Evolutionary conservation across 306 rosid species (phyloP).

Genomic region (Malus asiatica): DNA sequence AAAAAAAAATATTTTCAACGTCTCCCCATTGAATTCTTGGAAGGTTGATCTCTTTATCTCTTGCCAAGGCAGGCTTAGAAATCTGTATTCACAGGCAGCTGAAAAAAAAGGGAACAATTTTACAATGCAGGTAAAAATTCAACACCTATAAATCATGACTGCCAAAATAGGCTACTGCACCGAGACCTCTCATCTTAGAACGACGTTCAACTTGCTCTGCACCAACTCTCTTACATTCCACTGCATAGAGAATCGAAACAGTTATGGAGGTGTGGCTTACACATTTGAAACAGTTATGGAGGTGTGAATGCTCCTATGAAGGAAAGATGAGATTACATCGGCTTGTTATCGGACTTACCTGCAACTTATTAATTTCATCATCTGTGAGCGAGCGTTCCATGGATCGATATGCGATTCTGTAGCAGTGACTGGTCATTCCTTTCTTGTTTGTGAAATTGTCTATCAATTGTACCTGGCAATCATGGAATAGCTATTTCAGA

Average conservation of each 20-base stretch:
- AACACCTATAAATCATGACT: neutral
- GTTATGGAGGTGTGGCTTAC: neutral
- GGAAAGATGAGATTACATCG: neutral
- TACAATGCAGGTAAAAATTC: neutral
- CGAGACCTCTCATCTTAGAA: constrained; percentile 25
- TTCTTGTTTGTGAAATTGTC: constrained; percentile 97
- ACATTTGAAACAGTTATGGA: neutral
- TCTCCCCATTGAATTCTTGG: neutral
- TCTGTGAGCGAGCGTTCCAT: constrained; percentile 98
- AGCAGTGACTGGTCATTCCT: constrained; percentile 97
- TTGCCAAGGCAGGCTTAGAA: neutral
- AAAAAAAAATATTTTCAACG: neutral
- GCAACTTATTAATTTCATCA: constrained; percentile 73
- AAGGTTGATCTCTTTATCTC: neutral
- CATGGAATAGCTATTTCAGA: neutral
- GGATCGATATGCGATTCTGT: constrained; percentile 85
- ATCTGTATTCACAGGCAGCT: neutral
- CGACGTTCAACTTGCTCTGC: constrained; percentile 45
- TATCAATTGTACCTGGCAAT: constrained; percentile 65
- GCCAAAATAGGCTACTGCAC: neutral
- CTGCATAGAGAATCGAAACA: constrained; percentile 14
- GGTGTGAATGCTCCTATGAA: neutral
- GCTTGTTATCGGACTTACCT: constrained; percentile 12
- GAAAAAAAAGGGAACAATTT: neutral
- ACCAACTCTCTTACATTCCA: constrained; percentile 32